These are phyloP conservation scores for Brasenia schreberi DNA, from an alignment of 164 flowering plant genomes.

Conservation along the genomic window DNA sequence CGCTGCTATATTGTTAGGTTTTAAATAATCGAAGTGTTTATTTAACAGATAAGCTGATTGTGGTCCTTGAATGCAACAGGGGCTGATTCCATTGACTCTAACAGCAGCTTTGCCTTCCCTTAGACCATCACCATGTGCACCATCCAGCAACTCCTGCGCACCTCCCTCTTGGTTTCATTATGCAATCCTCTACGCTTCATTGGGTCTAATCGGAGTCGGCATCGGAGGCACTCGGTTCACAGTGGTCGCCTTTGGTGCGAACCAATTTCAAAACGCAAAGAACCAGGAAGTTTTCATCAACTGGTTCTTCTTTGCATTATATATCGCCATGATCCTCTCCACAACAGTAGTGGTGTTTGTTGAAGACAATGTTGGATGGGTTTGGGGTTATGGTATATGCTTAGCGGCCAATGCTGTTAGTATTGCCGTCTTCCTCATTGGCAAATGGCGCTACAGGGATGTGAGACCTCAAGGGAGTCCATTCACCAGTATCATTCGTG, in stretches of 20 bases:
- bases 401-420: conserved; percentile 11
- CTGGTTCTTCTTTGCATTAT: conserved; percentile 31
- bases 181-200: conserved; percentile 14
- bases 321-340: conserved; percentile 7
- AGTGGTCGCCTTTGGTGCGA: conserved; percentile 34
- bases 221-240: conserved; percentile 31
- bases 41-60: background rate
- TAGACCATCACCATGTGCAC: conserved; percentile 29
- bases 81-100: conserved; percentile 6
- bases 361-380: conserved; percentile 44
- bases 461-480: conserved; percentile 32
- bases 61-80: background rate
- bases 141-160: conserved; percentile 1
- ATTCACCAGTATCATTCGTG: conserved; percentile 22
- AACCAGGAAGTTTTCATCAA: conserved; percentile 37
- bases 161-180: conserved; percentile 15
- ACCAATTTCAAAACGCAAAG: conserved; percentile 21
- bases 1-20: too few species aligned
- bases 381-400: conserved; percentile 26
- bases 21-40: too few species aligned
- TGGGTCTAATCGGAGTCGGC: conserved; percentile 21
- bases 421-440: conserved; percentile 19
- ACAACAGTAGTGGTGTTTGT: conserved; percentile 28
- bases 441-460: conserved; percentile 13
- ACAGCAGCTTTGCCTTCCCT: conserved; percentile 23